Evolutionary conservation across 306 rosid species (phyloP).

Genomic region (Betula pendula): DNA sequence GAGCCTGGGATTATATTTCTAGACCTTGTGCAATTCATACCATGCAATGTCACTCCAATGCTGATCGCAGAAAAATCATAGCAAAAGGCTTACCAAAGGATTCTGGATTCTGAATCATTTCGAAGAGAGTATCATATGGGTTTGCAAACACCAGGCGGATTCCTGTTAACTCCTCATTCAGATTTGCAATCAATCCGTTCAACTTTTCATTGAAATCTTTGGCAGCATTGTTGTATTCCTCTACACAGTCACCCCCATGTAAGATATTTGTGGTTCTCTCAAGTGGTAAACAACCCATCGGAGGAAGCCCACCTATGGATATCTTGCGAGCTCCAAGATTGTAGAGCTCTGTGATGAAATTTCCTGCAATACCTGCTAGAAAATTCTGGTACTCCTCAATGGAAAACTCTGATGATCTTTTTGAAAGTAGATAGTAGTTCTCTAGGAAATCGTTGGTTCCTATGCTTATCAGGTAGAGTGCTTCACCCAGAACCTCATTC

Average conservation of each 20-base stretch:
- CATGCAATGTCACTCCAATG: not conserved
- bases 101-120: slow-evolving; percentile 43
- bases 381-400: slow-evolving; percentile 47
- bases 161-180: slow-evolving; percentile 33
- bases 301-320: slow-evolving; percentile 49
- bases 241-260: slow-evolving; percentile 35
- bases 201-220: slow-evolving; percentile 49
- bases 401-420: slow-evolving; percentile 43
- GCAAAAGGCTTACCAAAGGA: slow-evolving; percentile 35
- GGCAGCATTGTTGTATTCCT: slow-evolving; percentile 41
- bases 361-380: slow-evolving; percentile 35
- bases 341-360: slow-evolving; percentile 38
- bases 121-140: slow-evolving; percentile 38
- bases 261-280: slow-evolving; percentile 45
- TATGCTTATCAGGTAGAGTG: slow-evolving; percentile 46
- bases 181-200: slow-evolving; percentile 28
- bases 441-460: slow-evolving; percentile 71
- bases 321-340: slow-evolving; percentile 50
- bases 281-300: slow-evolving; percentile 68
- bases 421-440: slow-evolving; percentile 41
- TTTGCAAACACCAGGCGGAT: slow-evolving; percentile 39
- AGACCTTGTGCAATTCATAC: not conserved
- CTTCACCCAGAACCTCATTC: slow-evolving; percentile 41
- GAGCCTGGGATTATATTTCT: not conserved
- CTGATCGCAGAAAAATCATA: not conserved